A percentile compares a stretch with the other conserved stretches of the same genome.
Conservation (phyloP, 306 rosid genomes). For the Dalbergia cochinchinensis region DNA sequence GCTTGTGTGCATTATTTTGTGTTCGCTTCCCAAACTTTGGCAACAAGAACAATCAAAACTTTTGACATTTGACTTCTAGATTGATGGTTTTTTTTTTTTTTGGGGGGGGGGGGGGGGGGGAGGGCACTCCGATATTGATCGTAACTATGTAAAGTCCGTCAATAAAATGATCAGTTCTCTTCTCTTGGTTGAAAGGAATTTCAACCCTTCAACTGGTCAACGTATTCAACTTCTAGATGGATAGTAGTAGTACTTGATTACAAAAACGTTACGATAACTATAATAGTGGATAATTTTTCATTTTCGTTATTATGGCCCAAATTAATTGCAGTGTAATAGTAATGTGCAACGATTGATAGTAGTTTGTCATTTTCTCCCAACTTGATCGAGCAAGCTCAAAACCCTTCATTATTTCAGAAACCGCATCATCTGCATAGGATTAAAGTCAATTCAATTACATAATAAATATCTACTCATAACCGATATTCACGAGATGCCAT, state of each 20-base stretch:
- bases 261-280: not conserved
- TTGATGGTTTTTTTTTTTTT: not conserved
- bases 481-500: too few species aligned
- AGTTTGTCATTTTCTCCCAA: not conserved
- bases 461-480: too few species aligned
- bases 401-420: not conserved
- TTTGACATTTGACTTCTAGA: not conserved
- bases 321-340: not conserved
- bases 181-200: conserved; percentile 9
- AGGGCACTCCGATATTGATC: too few species aligned
- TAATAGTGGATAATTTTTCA: not conserved
- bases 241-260: not conserved
- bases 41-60: not conserved
- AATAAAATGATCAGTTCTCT: not conserved
- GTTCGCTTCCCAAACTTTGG: conserved; percentile 18
- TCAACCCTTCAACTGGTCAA: not conserved
- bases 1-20: not conserved
- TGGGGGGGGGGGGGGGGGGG: too few species aligned
- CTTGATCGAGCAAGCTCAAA: not conserved
- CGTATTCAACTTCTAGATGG: conserved; percentile 20
- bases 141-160: not conserved
- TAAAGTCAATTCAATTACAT: not conserved
- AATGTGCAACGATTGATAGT: not conserved
- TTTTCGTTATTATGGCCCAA: not conserved
- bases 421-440: not conserved